Percentiles rank a stretch among this genome's conserved stretches.
Evolutionary conservation across 2,329 filamentous ascomycete genomes (phyloP).

Genomic region (Coniochaeta sp.): DNA sequence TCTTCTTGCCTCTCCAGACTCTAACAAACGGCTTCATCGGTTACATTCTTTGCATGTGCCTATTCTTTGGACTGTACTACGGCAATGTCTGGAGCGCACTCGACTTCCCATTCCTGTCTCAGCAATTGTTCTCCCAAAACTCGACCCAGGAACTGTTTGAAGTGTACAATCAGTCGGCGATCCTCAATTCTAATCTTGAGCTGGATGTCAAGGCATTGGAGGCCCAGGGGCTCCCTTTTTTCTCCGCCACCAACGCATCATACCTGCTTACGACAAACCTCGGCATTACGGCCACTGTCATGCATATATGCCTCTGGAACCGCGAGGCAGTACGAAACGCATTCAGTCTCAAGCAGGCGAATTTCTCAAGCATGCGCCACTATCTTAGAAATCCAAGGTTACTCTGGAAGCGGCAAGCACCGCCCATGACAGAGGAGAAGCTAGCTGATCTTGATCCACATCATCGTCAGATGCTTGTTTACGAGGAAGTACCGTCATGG

Average conservation of each 20-base stretch:
- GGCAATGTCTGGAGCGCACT: slow-evolving; percentile 27
- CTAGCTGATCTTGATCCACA: slow-evolving; percentile 25
- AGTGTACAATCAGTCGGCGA: slow-evolving; percentile 32
- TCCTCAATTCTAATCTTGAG: slow-evolving; percentile 29
- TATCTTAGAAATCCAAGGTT: not conserved
- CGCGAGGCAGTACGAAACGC: slow-evolving; percentile 27
- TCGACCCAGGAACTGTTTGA: slow-evolving; percentile 24
- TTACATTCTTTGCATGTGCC: slow-evolving; percentile 22
- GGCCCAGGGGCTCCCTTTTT: slow-evolving; percentile 28
- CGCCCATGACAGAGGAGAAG: not conserved
- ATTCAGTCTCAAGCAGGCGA: slow-evolving; percentile 13
- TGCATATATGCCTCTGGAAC: slow-evolving; percentile 33
- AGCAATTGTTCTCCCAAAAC: slow-evolving; percentile 26
- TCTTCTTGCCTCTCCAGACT: slow-evolving; percentile 29
- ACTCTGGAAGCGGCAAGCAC: not conserved
- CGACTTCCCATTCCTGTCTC: slow-evolving; percentile 22
- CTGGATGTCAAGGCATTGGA: slow-evolving; percentile 26
- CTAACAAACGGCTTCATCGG: slow-evolving; percentile 28
- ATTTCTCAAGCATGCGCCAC: not conserved
- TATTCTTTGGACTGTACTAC: slow-evolving; percentile 31
- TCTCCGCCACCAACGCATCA: slow-evolving; percentile 29
- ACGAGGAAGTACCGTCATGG: slow-evolving; percentile 31
- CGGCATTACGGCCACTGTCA: slow-evolving; percentile 36
- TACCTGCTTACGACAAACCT: slow-evolving; percentile 36
- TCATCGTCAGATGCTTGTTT: slow-evolving; percentile 31